These are phyloP conservation scores for Tulasnella calospora DNA, from an alignment of 768 basidiomycete genomes.

Conservation along the genomic window DNA sequence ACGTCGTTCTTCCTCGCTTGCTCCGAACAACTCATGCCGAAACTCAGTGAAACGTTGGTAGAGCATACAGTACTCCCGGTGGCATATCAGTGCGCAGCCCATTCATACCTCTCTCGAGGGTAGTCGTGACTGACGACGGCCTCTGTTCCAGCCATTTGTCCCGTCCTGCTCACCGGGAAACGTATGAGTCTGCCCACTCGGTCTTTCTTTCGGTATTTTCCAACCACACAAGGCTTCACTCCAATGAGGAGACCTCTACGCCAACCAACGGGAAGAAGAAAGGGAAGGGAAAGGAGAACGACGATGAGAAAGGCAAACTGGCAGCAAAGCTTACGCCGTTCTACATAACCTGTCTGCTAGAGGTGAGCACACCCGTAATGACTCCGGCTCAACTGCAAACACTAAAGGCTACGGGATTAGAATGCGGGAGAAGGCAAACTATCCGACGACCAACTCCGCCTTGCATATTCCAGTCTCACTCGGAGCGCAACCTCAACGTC, in stretches of 20 bases:
- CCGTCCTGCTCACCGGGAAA: conserved; percentile 57
- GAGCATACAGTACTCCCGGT: conserved; percentile 54
- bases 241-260: neutral
- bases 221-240: conserved; percentile 46
- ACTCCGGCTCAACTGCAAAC: neutral
- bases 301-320: conserved; percentile 30
- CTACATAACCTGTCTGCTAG: conserved; percentile 65
- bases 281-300: conserved; percentile 34
- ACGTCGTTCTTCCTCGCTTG: conserved; percentile 64
- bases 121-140: conserved; percentile 17
- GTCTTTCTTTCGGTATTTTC: conserved; percentile 72
- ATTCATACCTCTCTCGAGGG: neutral
- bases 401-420: conserved; percentile 37
- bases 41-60: conserved; percentile 51
- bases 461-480: conserved; percentile 71
- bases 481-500: conserved; percentile 49
- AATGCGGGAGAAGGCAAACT: conserved; percentile 61
- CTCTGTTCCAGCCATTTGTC: conserved; percentile 51
- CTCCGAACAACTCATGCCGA: conserved; percentile 71
- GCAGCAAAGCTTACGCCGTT: conserved; percentile 62
- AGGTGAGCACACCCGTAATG: conserved; percentile 43
- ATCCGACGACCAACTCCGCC: conserved; percentile 58
- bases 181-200: conserved; percentile 84
- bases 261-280: conserved; percentile 23
- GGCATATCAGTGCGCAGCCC: conserved; percentile 56